Evolutionary conservation across 495 filamentous ascomycete genomes (phyloP).

Genomic region (Podospora australis): DNA sequence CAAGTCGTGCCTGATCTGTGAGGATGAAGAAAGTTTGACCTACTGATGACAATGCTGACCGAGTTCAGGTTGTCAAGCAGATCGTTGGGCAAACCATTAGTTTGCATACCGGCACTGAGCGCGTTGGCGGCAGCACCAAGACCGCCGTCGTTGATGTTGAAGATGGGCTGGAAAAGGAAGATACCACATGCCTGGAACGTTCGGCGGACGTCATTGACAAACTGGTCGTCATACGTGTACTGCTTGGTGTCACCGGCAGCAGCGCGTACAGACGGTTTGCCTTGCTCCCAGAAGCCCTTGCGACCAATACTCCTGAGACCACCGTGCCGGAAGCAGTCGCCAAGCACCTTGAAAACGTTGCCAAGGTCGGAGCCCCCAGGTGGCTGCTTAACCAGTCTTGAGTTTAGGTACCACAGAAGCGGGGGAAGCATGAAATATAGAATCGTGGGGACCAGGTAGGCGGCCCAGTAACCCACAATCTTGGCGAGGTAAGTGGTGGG

Average conservation of each 20-base stretch:
- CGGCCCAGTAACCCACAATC: conserved; percentile 60
- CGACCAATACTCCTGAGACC: conserved; percentile 50
- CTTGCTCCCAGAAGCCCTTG: conserved; percentile 56
- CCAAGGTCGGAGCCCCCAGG: conserved; percentile 48
- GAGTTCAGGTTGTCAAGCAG: conserved; percentile 72
- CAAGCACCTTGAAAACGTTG: conserved; percentile 49
- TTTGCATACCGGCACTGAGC: conserved; percentile 55
- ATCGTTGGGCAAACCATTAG: conserved; percentile 68
- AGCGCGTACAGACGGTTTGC: conserved; percentile 53
- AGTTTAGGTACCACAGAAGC: conserved; percentile 47
- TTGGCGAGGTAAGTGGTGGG: conserved; percentile 43
- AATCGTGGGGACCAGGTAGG: conserved; percentile 61
- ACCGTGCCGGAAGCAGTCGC: conserved; percentile 48
- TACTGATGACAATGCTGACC: conserved; percentile 56
- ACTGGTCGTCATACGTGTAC: conserved; percentile 46
- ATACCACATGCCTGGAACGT: conserved; percentile 53
- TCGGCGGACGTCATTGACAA: conserved; percentile 52
- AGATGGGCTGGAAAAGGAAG: conserved; percentile 62
- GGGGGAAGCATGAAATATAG: conserved; percentile 53
- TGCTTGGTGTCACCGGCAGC: conserved; percentile 34
- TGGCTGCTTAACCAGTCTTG: conserved; percentile 43
- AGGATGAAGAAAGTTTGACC: background rate
- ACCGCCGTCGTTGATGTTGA: conserved; percentile 56
- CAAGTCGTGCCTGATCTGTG: background rate
- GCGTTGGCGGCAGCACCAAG: conserved; percentile 41